Percentiles rank a stretch among this genome's conserved stretches.
These are phyloP conservation scores for Paecilomyces variotii DNA, from an alignment of 2,329 filamentous ascomycete species.

Conservation along the genomic window DNA sequence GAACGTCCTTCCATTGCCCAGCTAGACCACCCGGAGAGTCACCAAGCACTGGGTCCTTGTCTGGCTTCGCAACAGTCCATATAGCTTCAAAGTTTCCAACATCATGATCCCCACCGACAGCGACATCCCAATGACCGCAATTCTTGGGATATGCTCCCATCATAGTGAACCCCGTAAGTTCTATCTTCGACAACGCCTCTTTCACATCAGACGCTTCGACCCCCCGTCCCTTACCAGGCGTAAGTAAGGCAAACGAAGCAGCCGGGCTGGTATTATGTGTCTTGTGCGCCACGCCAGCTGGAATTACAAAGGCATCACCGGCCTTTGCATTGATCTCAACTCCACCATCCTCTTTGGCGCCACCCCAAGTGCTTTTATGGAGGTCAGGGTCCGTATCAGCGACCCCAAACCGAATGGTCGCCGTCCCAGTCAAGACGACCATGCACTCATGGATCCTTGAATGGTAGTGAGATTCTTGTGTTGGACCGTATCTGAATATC, in stretches of 20 bases:
- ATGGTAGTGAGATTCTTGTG: slow-evolving; percentile 52
- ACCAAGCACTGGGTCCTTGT: slow-evolving; percentile 43
- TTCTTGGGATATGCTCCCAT: slow-evolving; percentile 48
- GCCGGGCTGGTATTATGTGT: slow-evolving; percentile 38
- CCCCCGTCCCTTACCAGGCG: slow-evolving; percentile 36
- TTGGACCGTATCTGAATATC: slow-evolving; percentile 50
- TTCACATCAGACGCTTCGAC: slow-evolving; percentile 25
- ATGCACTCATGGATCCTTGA: slow-evolving; percentile 51
- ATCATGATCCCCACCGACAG: slow-evolving; percentile 36
- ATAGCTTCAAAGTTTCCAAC: slow-evolving; percentile 33
- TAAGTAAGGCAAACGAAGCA: slow-evolving; percentile 33
- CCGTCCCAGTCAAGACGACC: slow-evolving; percentile 47
- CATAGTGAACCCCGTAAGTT: slow-evolving; percentile 45
- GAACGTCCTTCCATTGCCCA: slow-evolving; percentile 23
- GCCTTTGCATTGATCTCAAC: slow-evolving; percentile 41
- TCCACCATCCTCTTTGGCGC: slow-evolving; percentile 38
- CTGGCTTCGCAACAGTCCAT: slow-evolving; percentile 40
- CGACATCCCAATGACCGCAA: slow-evolving; percentile 45
- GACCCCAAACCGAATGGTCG: slow-evolving; percentile 48
- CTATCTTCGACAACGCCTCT: slow-evolving; percentile 27
- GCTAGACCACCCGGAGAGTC: slow-evolving; percentile 25
- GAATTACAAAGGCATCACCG: slow-evolving; percentile 54
- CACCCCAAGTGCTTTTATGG: background rate
- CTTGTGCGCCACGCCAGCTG: slow-evolving; percentile 50
- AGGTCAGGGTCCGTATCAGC: slow-evolving; percentile 31